phyloP scores from a whole-genome alignment of 768 basidiomycete genomes.

The Chlorophyllum brunneum region DNA sequence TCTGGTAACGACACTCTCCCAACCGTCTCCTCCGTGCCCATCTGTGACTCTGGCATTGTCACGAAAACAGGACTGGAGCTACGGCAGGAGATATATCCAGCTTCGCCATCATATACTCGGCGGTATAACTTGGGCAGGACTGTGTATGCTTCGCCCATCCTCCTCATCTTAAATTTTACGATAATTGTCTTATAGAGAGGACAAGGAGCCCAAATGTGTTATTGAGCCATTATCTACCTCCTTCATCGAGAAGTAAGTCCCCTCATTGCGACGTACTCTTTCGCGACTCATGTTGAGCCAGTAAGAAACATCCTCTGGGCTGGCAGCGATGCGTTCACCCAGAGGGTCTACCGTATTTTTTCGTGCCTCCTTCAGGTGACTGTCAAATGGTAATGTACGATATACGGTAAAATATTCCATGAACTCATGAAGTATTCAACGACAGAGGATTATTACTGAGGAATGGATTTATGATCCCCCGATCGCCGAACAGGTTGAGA shows the following conservation, averaged over 20 bases:
- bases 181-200: background rate
- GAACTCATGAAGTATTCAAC: background rate
- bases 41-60: too few species aligned
- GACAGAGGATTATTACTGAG: slow-evolving; percentile 3
- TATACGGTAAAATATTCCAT: too few species aligned
- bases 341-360: slow-evolving; percentile 7
- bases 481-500: background rate
- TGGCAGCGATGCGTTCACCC: slow-evolving; percentile 2
- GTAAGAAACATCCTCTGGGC: background rate
- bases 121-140: background rate
- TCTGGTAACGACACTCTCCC: too few species aligned
- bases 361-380: background rate
- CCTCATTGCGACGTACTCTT: too few species aligned
- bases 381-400: slow-evolving; percentile 6
- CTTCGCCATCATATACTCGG: background rate
- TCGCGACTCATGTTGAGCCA: too few species aligned
- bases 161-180: background rate
- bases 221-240: background rate
- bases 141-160: background rate
- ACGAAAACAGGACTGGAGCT: background rate
- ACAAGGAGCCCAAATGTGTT: background rate
- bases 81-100: background rate
- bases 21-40: too few species aligned
- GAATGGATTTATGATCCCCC: background rate
- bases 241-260: background rate